Base-by-base conservation (phyloP, 805 yeast species). In the Sugiyamaella chiloensis region DNA sequence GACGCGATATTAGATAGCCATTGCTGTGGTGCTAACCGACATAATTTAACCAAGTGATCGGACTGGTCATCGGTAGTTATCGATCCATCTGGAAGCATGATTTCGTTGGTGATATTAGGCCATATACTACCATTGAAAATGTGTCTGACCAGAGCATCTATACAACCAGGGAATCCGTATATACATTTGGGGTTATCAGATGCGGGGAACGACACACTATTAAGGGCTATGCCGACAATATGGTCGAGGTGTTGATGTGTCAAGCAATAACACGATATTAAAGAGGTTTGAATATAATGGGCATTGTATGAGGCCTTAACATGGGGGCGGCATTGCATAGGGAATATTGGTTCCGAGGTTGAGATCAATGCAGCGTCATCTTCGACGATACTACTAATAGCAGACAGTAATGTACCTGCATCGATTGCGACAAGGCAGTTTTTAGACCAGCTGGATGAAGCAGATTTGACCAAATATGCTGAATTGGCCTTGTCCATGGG, bases 201-300 rank as follows among this genome's bases (percentile, higher is more conserved):
- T 12, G 21, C 6, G 7, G 60, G 50, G 53, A 77, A 72, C 12
- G 74, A 71, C 0, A 96, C 87, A 2, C 90, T 78, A 60, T 88
- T 88, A 44, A 89, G 66, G 0, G 83, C 78, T 41, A 89, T 60
- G 0, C 84, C 86, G 7, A 76, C 61, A 11, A 87, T 71, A 62
- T 89, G 97, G 63, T 89, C 97, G 44, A 89, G 60, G 64, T 89
- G 97, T 0, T 91, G 79, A 64, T 89, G 97, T 0, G 96, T 79
- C 23, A 89, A 74, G 41, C 66, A 65, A 14, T 66, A 52, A 11
- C 63, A 50, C 5, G 57, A 40, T n/a, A 64, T 50, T 12, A 52
- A 45, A 5, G 58, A 50, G n/a, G 54, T 51, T n/a, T 60, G 46
- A 4, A 64, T 56, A 40, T 56, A 32, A 41, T 61, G 58, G 7